Evolutionary conservation across 83 land plant species (phyloP).

Genomic region (Diphasiastrum complanatum): DNA sequence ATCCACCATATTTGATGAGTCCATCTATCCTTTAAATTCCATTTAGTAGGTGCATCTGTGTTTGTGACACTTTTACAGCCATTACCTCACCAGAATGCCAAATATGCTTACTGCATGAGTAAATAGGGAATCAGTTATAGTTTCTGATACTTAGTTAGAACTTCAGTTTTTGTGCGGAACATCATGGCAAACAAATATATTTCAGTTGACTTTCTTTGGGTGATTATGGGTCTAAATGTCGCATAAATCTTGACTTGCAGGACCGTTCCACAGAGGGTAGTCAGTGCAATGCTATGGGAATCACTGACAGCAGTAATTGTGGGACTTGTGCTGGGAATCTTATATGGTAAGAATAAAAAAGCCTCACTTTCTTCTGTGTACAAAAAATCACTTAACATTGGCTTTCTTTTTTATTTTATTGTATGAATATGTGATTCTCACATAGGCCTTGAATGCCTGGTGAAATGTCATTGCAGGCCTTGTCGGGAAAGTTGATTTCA

Average conservation of each 20-base stretch:
- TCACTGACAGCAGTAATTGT: slow-evolving; percentile 56
- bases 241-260: slow-evolving; percentile 10
- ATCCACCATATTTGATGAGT: background rate
- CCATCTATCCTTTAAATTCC: background rate
- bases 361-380: background rate
- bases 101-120: background rate
- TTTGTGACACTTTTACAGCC: background rate
- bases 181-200: background rate
- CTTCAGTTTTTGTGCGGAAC: background rate
- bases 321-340: slow-evolving; percentile 73
- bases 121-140: background rate
- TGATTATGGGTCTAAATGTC: background rate
- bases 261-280: slow-evolving; percentile 33
- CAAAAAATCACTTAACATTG: background rate
- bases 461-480: slow-evolving; percentile 40
- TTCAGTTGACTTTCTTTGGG: background rate
- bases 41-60: background rate
- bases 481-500: slow-evolving; percentile 83
- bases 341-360: slow-evolving; percentile 51
- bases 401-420: slow-evolving; percentile 1
- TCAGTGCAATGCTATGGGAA: slow-evolving; percentile 75
- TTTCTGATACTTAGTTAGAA: no score
- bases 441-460: background rate
- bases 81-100: background rate
- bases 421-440: background rate